Conservation (phyloP, 495 filamentous ascomycete genomes). For the Aspergillus hancockii region DNA sequence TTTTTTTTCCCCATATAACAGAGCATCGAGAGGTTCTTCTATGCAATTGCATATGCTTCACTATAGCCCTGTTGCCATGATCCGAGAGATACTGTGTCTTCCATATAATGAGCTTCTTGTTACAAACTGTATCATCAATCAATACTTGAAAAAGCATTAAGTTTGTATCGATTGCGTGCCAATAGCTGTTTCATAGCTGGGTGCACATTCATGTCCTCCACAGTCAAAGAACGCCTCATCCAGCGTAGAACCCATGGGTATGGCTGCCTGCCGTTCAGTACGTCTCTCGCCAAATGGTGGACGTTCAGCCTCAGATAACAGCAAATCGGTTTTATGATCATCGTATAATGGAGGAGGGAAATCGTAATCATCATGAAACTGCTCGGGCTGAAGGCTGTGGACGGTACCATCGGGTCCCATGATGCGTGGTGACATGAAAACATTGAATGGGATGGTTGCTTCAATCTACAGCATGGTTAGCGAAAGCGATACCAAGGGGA, state of each 20-base stretch:
- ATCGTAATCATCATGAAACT: slow-evolving; percentile 3
- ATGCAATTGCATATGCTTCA: too few species aligned
- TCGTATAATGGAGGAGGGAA: slow-evolving; percentile 21
- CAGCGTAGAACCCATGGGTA: background rate
- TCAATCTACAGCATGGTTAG: slow-evolving; percentile 15
- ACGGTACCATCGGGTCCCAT: slow-evolving; percentile 8
- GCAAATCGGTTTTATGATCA: slow-evolving; percentile 10
- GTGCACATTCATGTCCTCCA: background rate
- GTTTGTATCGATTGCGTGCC: too few species aligned
- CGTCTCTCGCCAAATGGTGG: too few species aligned
- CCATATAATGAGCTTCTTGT: too few species aligned
- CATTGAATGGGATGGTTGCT: slow-evolving; percentile 21
- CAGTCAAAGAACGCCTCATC: background rate
- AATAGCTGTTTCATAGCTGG: slow-evolving; percentile 5
- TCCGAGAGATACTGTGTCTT: too few species aligned
- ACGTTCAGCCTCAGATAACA: background rate
- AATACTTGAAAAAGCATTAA: too few species aligned
- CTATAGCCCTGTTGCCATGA: too few species aligned
- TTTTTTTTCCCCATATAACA: too few species aligned
- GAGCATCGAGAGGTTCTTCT: too few species aligned
- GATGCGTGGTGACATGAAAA: slow-evolving; percentile 21
- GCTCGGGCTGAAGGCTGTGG: slow-evolving; percentile 7
- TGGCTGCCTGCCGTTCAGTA: background rate
- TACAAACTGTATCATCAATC: too few species aligned
- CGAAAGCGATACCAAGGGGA: background rate